These are phyloP conservation scores for Stereocaulon alpinum DNA, from an alignment of 495 filamentous ascomycete genomes.

Conservation along the genomic window DNA sequence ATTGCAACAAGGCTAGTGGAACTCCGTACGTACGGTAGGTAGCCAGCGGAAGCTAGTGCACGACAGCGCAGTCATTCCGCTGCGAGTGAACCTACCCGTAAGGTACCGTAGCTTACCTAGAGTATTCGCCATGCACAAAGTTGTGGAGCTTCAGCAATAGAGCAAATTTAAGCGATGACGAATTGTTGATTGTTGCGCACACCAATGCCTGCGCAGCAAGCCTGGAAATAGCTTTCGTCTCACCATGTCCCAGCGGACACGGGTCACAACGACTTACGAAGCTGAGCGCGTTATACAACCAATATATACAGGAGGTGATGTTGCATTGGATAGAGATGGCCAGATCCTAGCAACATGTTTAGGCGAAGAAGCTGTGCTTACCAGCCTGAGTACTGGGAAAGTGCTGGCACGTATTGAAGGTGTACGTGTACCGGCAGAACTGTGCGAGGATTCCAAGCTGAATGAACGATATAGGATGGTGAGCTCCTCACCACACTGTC, in stretches of 20 bases:
- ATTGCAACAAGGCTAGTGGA: too few species aligned
- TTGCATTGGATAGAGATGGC: conserved; percentile 72
- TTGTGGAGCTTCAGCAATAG: too few species aligned
- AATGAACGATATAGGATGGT: conserved; percentile 55
- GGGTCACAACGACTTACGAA: conserved; percentile 69
- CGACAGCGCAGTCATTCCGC: neutral
- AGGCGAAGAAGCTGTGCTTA: conserved; percentile 80
- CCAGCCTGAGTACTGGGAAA: conserved; percentile 71
- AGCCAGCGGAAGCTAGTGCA: neutral
- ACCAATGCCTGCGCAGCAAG: too few species aligned
- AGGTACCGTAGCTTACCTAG: too few species aligned
- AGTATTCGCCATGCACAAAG: neutral
- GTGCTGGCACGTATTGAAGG: conserved; percentile 83
- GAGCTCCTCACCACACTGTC: conserved; percentile 81
- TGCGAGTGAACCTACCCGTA: neutral
- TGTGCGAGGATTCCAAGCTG: neutral
- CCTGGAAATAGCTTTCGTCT: too few species aligned
- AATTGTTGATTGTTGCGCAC: too few species aligned
- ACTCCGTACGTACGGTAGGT: too few species aligned
- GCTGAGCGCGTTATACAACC: conserved; percentile 71
- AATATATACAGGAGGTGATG: conserved; percentile 84
- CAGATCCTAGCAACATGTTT: conserved; percentile 76
- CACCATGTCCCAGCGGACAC: conserved; percentile 31
- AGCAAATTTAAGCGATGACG: too few species aligned
- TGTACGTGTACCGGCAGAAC: conserved; percentile 39